A percentile compares a stretch with the other conserved stretches of the same genome.
These are phyloP conservation scores for Trichoderma pleuroti DNA, from an alignment of 2,329 filamentous ascomycete genomes.

Conservation along the genomic window DNA sequence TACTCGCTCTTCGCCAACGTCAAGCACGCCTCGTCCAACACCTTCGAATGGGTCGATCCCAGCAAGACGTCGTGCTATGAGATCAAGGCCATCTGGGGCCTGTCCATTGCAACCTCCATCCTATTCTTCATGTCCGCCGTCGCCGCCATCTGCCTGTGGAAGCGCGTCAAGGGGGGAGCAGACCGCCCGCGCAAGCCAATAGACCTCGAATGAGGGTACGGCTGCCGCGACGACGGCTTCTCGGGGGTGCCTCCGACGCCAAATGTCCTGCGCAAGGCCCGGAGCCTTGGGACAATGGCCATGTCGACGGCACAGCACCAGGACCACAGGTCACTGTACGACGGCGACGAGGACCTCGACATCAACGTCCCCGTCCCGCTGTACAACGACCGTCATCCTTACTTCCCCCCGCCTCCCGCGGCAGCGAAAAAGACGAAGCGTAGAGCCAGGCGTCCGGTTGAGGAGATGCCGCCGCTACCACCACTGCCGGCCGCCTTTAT, in stretches of 20 bases:
- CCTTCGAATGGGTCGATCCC: constrained; percentile 47
- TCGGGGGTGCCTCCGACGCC: constrained; percentile 23
- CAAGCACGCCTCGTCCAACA: constrained; percentile 20
- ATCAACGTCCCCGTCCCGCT: constrained; percentile 22
- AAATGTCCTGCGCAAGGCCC: constrained; percentile 26
- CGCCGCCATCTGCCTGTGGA: background rate
- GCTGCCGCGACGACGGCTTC: constrained; percentile 43
- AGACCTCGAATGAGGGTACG: constrained; percentile 50
- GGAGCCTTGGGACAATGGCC: constrained; percentile 39
- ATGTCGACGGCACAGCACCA: constrained; percentile 27
- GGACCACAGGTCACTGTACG: constrained; percentile 28
- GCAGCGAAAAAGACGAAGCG: constrained; percentile 29
- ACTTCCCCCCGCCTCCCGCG: constrained; percentile 38
- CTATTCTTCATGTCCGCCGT: constrained; percentile 45
- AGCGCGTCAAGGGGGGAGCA: background rate
- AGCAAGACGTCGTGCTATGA: constrained; percentile 69
- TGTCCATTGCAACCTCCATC: constrained; percentile 74
- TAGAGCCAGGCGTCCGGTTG: constrained; percentile 29
- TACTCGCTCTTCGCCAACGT: constrained; percentile 42
- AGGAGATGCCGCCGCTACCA: constrained; percentile 30
- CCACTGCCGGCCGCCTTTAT: constrained; percentile 26
- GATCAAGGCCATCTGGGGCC: constrained; percentile 83
- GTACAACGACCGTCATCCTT: constrained; percentile 25
- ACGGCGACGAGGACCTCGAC: constrained; percentile 30
- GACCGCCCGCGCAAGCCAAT: constrained; percentile 34